Percentiles rank a stretch among this genome's conserved stretches.
Evolutionary conservation across 192 early-diverging fungal genomes (phyloP).

Genomic region (Entomortierella parvispora): DNA sequence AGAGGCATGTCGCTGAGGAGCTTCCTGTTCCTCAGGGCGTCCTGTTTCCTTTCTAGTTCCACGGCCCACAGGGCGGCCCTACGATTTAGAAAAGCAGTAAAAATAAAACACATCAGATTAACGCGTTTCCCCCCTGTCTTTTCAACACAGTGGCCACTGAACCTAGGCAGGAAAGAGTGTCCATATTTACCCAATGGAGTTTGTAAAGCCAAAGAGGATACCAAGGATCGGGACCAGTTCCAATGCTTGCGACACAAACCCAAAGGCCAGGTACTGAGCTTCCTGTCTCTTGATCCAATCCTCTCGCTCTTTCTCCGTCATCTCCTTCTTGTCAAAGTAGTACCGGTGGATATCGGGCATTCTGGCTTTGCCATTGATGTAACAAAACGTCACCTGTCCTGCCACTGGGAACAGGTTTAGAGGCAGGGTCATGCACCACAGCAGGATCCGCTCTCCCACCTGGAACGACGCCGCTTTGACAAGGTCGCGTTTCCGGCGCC

Average conservation of each 20-base stretch:
- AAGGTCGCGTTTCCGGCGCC: slow-evolving; percentile 9
- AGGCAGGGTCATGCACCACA: slow-evolving; percentile 34
- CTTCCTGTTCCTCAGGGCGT: too few species aligned
- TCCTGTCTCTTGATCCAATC: slow-evolving; percentile 22
- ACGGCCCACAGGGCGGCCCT: too few species aligned
- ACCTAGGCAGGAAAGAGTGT: too few species aligned
- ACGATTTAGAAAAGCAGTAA: too few species aligned
- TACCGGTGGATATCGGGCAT: slow-evolving; percentile 24
- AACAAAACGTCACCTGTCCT: slow-evolving; percentile 24
- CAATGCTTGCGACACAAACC: slow-evolving; percentile 25
- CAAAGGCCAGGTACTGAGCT: slow-evolving; percentile 16
- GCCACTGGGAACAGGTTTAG: slow-evolving; percentile 31
- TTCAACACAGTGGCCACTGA: too few species aligned
- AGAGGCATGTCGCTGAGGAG: too few species aligned
- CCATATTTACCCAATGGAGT: slow-evolving; percentile 33
- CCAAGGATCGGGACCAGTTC: slow-evolving; percentile 28
- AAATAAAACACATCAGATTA: too few species aligned
- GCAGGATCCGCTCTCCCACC: slow-evolving; percentile 12
- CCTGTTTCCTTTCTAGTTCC: too few species aligned
- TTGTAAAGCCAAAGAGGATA: slow-evolving; percentile 38
- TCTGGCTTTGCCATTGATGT: slow-evolving; percentile 30
- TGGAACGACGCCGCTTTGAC: slow-evolving; percentile 12
- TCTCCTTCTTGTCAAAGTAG: slow-evolving; percentile 16
- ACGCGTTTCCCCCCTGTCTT: neutral
- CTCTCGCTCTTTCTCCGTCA: slow-evolving; percentile 1